phyloP scores from a whole-genome alignment of 148 eudicot species.

The Chenopodium formosanum region DNA sequence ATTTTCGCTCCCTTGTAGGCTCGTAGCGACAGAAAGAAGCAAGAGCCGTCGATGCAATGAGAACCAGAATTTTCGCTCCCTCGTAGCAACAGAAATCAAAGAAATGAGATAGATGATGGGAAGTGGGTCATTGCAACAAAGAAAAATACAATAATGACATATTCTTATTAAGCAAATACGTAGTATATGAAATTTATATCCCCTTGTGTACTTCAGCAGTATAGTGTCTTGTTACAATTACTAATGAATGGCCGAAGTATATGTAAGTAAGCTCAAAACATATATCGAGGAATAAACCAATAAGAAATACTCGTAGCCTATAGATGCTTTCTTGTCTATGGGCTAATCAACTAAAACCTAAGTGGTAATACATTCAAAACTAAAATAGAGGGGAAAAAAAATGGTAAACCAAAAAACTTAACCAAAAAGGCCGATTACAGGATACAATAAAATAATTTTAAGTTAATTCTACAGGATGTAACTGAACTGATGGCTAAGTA shows the following conservation, averaged over 20 bases:
- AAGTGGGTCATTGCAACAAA: background rate
- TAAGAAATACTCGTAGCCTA: conserved; percentile 27
- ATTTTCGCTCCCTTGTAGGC: background rate
- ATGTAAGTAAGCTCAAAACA: conserved; percentile 26
- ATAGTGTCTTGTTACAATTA: conserved; percentile 31
- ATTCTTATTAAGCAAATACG: conserved; percentile 20
- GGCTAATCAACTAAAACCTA: conserved; percentile 32
- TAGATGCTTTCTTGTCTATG: conserved; percentile 31
- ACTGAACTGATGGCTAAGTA: conserved; percentile 3
- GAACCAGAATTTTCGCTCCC: conserved; percentile 9
- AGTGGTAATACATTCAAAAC: conserved; percentile 23
- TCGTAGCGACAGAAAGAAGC: background rate
- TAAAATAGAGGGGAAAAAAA: conserved; percentile 14
- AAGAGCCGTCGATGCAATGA: conserved; percentile 18
- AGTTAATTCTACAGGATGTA: conserved; percentile 22
- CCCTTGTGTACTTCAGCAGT: conserved; percentile 27
- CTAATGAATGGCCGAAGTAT: conserved; percentile 34
- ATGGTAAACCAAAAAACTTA: conserved; percentile 10
- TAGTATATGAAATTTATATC: conserved; percentile 1
- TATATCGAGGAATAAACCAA: conserved; percentile 26
- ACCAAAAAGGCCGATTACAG: conserved; percentile 26
- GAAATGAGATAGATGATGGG: too few relatives aligned
- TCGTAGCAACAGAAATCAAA: background rate
- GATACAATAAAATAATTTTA: conserved; percentile 8
- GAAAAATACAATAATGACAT: background rate